Base-by-base conservation (phyloP, 768 basidiomycete species). In the Cystofilobasidium bisporidii region DNA sequence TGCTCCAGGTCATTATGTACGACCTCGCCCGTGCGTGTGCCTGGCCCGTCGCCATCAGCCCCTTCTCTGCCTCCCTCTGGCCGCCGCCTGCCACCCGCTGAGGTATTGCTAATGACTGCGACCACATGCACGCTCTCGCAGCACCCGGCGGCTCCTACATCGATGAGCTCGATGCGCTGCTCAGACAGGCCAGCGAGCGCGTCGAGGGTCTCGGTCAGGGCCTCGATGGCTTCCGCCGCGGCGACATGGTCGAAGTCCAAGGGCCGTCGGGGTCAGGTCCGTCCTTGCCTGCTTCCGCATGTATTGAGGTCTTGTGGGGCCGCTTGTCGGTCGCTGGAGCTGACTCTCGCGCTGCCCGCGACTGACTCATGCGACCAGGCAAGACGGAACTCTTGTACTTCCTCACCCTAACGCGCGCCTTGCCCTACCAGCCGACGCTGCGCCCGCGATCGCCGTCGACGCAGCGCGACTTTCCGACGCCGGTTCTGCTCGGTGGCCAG, bases 191-290 rank as follows among this genome's bases (percentile, higher is more conserved):
- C 3, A 57, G 53, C 26, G 55, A 64, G 26, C 50, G 63, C 11
- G 43, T 57, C 24, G 53, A 64, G 30, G 63, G 63, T 0, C 40
- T 64, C n/a, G 36, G 36, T 30, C 53, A 32, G 2, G 40, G 38
- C 15, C 50, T 38, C 22, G 40, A 57, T 18, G 63, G 38, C 38
- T 30, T 64, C 24, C 12, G 18, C 15, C 53, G 63, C 28, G 63
- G 63, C 3, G 63, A 64, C 38, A 64, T 64, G 63, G 17, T 64
- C 24, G 63, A 64, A 40, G 30, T 64, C 1, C 53, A 64, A 22
- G 63, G 63, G 10, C 53, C 63, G 53, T 14, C 53, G 2, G 63
- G 26, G 1, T 64, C 53, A 41, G 63, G 63, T 64, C 2, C 4
- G 63, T 32, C 26, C 24, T 22, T 28, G 24, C 41, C 26, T 26